phyloP scores from a whole-genome alignment of 202 grass and related monocot genomes.

The Setaria viridis region DNA sequence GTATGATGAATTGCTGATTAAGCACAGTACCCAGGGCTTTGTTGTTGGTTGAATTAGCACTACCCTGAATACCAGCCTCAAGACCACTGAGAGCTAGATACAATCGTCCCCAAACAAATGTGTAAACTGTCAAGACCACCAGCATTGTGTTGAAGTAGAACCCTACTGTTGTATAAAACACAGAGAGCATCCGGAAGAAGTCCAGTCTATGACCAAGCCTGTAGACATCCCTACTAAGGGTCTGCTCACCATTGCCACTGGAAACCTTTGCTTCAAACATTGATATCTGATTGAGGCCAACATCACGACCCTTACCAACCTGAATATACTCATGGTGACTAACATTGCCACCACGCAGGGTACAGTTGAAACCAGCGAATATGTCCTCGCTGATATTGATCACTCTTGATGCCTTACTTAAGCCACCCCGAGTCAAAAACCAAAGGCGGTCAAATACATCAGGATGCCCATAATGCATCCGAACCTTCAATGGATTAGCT shows the following conservation, averaged over 20 bases:
- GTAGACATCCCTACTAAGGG: slow-evolving; percentile 92
- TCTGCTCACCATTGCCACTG: slow-evolving; percentile 97
- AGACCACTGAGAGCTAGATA: slow-evolving; percentile 94
- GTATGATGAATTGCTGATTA: slow-evolving; percentile 92
- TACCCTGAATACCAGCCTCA: slow-evolving; percentile 77
- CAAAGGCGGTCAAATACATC: slow-evolving; percentile 97
- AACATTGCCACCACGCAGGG: slow-evolving; percentile 91
- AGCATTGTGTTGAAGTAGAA: slow-evolving; percentile 99
- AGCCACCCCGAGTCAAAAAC: slow-evolving; percentile 87
- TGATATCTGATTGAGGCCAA: slow-evolving; percentile 96
- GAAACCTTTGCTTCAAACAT: slow-evolving; percentile 99
- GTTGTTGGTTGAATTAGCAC: slow-evolving; percentile 76
- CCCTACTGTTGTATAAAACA: slow-evolving; percentile 92
- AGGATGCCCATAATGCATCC: slow-evolving; percentile 98
- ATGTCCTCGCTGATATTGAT: slow-evolving; percentile 98
- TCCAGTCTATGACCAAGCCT: slow-evolving; percentile 92
- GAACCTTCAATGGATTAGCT: slow-evolving; percentile 86
- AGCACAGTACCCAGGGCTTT: slow-evolving; percentile 78
- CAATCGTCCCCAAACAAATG: slow-evolving; percentile 88
- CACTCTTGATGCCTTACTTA: slow-evolving; percentile 93
- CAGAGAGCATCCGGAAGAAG: slow-evolving; percentile 91
- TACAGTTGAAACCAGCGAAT: slow-evolving; percentile 97
- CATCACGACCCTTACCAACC: slow-evolving; percentile 95
- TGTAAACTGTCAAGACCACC: slow-evolving; percentile 88
- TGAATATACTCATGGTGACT: slow-evolving; percentile 97